Evolutionary conservation across 1,284 basidiomycete genomes (phyloP).

Genomic region (Ceratobasidium sp.): DNA sequence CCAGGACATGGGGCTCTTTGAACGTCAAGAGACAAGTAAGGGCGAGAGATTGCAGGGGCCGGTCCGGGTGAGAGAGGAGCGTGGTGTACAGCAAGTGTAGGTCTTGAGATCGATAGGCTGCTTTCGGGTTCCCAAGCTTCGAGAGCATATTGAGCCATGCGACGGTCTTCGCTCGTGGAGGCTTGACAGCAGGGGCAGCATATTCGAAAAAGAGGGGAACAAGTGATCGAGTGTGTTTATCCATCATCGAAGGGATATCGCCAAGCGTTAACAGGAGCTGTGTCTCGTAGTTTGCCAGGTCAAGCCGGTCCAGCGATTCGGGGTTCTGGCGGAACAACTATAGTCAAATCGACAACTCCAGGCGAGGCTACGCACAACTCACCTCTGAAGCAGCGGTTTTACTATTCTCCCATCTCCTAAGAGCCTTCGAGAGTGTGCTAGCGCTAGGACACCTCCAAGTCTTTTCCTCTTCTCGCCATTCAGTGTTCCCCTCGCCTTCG

Average conservation of each 20-base stretch:
- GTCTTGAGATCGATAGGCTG: constrained; percentile 72
- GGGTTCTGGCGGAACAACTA: constrained; percentile 57
- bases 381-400: constrained; percentile 12
- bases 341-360: not conserved
- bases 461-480: constrained; percentile 69
- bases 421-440: not conserved
- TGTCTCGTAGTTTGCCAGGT: constrained; percentile 75
- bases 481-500: constrained; percentile 51
- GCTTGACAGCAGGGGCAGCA: constrained; percentile 53
- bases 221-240: constrained; percentile 84
- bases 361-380: not conserved
- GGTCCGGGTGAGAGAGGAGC: constrained; percentile 88
- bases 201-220: constrained; percentile 79
- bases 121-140: constrained; percentile 91
- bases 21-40: constrained; percentile 86
- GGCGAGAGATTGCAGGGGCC: constrained; percentile 76
- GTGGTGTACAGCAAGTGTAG: constrained; percentile 74
- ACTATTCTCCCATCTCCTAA: not conserved
- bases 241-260: constrained; percentile 71
- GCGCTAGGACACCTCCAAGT: constrained; percentile 65
- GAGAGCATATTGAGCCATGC: constrained; percentile 87
- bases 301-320: constrained; percentile 70
- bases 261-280: constrained; percentile 77
- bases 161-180: constrained; percentile 65
- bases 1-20: constrained; percentile 72